Evolutionary conservation across 495 filamentous ascomycete species (phyloP), one percentile per base, ranked within the genome.

Genomic region (Terfezia claveryi): DNA sequence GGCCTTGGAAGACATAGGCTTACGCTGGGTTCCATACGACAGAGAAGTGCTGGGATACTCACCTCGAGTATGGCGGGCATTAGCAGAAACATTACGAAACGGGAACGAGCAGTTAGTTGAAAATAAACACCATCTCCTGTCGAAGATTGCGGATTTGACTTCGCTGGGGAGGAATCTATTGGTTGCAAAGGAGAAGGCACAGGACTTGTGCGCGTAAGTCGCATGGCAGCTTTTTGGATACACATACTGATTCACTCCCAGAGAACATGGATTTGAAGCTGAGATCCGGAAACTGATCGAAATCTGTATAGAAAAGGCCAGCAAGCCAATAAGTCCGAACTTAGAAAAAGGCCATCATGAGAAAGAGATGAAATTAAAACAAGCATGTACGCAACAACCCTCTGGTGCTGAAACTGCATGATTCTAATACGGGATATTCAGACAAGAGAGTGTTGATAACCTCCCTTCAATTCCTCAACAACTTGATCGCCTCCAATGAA

Each of bases 381-480:
- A 55, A 37, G 61, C 52, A 51, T 59, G 62, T 60, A 62, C 20
- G 59, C 27, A 52, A n/a, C 27, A 32, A 32, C 27, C 27, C 2
- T 32, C 27, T 32, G 27, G 27, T 4, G 7, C 27, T 1, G 27
- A 1, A 7, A 7, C 27, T 2, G 27, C 2, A 4, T 32, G 27
- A 32, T 32, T 32, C 27, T 32, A 2, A 32, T 4, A 32, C 27
- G 27, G 2, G 27, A 1, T 51, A 14, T 8, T 1, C 49, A 76
- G 74, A 84, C 68, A 86, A 86, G 66, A 80, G 80, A 55, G 71
- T 84, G 10, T 68, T 86, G 49, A 82, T 84, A 38, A 82, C 80
- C 0, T 78, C 78, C 50, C 74, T 86, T 1, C 82, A 86, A 66
- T 82, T 82, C 59, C 67, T 85, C 36, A 81, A 85, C 66, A 86